phyloP scores from a whole-genome alignment of 305 asterid genomes.

The Plantago rigida region DNA sequence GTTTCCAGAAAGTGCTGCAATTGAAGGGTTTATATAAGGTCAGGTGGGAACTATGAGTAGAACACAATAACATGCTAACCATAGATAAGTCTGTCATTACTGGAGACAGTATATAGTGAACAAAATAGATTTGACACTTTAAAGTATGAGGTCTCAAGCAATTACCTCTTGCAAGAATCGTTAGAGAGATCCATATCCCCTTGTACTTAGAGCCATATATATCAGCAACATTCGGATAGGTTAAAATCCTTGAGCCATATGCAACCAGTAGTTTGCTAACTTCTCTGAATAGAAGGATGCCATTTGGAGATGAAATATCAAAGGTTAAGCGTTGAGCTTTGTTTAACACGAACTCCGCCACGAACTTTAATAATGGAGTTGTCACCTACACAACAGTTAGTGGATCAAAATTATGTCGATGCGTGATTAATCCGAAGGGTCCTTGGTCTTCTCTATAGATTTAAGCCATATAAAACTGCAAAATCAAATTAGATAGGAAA shows the following conservation, averaged over 20 bases:
- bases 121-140: not conserved
- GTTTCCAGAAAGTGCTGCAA: constrained; percentile 84
- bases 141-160: constrained; percentile 18
- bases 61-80: constrained; percentile 10
- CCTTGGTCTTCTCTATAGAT: too few relatives aligned
- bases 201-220: constrained; percentile 86
- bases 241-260: constrained; percentile 74
- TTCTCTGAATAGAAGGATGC: constrained; percentile 94
- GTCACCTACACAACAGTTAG: constrained; percentile 59
- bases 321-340: constrained; percentile 88
- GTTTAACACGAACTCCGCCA: constrained; percentile 89
- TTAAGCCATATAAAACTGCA: too few relatives aligned
- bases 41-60: constrained; percentile 24
- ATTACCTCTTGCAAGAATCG: constrained; percentile 76
- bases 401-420: constrained; percentile 20
- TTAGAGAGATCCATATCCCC: constrained; percentile 88
- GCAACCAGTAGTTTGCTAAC: constrained; percentile 88
- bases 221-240: constrained; percentile 70
- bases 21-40: constrained; percentile 14
- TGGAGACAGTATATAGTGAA: constrained; percentile 10
- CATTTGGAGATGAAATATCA: constrained; percentile 92
- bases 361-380: constrained; percentile 80
- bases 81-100: constrained; percentile 2
- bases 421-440: not conserved
- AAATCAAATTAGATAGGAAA: too few relatives aligned